These are phyloP conservation scores for Coleophoma eucalyptorum DNA, from an alignment of 2,329 filamentous ascomycete species.

Conservation along the genomic window DNA sequence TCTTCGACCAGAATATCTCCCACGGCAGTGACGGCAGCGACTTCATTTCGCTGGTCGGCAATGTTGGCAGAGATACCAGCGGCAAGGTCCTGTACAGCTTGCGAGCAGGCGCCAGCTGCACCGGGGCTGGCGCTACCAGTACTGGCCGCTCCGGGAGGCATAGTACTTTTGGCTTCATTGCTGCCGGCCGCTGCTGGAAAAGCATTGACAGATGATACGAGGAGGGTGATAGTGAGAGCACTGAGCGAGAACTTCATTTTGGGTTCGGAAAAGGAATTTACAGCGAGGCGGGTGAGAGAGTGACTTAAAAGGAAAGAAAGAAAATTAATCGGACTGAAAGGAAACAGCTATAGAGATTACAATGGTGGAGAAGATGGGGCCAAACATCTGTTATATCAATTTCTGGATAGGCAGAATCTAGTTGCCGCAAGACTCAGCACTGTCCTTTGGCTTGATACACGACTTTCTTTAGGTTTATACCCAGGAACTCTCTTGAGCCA, in stretches of 20 bases:
- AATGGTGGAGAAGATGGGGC: neutral
- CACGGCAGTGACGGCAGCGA: constrained; percentile 11
- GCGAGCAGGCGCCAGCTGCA: constrained; percentile 6
- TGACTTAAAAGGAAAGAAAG: neutral
- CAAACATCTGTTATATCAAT: neutral
- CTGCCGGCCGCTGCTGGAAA: neutral
- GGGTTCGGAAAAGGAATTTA: neutral
- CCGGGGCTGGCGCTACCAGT: neutral
- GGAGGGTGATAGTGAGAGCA: neutral
- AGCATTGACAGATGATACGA: neutral
- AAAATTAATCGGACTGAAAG: neutral
- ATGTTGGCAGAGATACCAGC: constrained; percentile 16
- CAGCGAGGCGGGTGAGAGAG: neutral
- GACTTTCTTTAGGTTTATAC: neutral
- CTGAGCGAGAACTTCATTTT: neutral
- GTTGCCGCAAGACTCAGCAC: neutral
- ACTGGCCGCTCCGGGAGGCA: neutral
- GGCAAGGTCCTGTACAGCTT: constrained; percentile 12
- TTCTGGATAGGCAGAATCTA: neutral
- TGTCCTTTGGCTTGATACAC: neutral
- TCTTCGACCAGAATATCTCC: constrained; percentile 10
- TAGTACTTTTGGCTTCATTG: neutral
- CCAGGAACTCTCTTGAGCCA: neutral
- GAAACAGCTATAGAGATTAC: neutral
- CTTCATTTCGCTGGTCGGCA: constrained; percentile 16